Conservation (phyloP, 176 grass and related monocot genomes). For the Aegilops longissima region DNA sequence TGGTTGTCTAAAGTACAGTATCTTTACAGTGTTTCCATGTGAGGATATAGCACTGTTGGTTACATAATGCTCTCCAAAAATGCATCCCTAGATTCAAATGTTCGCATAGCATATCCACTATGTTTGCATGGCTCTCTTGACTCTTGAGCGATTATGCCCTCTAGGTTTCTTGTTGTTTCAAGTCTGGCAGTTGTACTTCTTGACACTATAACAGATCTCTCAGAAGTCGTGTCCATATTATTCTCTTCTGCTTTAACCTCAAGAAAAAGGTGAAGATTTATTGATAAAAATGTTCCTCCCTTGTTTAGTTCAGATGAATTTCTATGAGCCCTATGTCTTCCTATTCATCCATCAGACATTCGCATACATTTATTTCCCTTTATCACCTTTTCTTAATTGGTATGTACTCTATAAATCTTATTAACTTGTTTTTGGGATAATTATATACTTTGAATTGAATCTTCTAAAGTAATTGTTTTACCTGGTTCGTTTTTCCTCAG, state of each 20-base stretch:
- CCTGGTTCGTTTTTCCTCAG: not conserved
- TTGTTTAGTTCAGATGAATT: not conserved
- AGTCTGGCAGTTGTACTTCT: conserved; percentile 33
- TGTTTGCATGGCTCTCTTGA: conserved; percentile 16
- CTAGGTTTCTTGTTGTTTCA: conserved; percentile 33
- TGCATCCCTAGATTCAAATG: conserved; percentile 33
- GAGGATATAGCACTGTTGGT: conserved; percentile 30
- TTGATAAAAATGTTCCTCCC: not conserved
- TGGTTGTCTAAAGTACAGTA: conserved; percentile 41
- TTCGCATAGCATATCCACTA: conserved; percentile 34
- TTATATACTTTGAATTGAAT: not conserved
- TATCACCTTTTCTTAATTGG: not conserved
- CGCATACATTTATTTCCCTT: not conserved
- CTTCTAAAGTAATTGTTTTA: not conserved
- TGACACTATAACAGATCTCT: conserved; percentile 4
- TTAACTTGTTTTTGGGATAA: not conserved
- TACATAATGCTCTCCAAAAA: conserved; percentile 42
- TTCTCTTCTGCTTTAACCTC: conserved; percentile 15
- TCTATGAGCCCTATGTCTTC: not conserved
- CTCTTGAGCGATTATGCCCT: conserved; percentile 16
- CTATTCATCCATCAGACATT: not conserved
- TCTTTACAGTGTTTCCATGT: conserved; percentile 43
- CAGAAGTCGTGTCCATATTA: not conserved
- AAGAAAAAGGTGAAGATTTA: not conserved
- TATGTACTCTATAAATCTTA: not conserved